These are phyloP conservation scores for Choiromyces venosus DNA, from an alignment of 495 filamentous ascomycete species.

Conservation along the genomic window DNA sequence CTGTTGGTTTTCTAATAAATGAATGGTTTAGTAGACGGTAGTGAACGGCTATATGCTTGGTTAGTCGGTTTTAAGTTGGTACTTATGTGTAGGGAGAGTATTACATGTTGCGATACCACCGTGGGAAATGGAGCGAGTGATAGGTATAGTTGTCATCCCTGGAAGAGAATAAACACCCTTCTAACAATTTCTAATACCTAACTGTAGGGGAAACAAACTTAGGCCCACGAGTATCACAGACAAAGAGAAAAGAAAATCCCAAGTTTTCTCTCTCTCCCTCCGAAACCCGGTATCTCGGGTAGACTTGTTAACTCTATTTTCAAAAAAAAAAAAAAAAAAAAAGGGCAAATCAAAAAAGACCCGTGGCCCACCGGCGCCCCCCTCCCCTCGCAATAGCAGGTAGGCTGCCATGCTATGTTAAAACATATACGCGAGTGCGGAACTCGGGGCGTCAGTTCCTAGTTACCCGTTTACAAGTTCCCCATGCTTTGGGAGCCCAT, in stretches of 20 bases:
- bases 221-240: not conserved
- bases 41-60: not conserved
- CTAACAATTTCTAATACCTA: not conserved
- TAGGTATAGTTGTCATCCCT: not conserved
- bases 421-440: too few species aligned
- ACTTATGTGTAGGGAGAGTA: not conserved
- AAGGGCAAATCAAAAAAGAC: too few species aligned
- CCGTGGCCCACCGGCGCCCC: too few species aligned
- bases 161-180: not conserved
- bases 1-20: not conserved
- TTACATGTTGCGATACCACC: not conserved
- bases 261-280: not conserved
- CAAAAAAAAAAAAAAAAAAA: too few species aligned
- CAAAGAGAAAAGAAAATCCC: not conserved
- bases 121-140: not conserved
- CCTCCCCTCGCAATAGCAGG: too few species aligned
- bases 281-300: not conserved
- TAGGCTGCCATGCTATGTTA: too few species aligned
- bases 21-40: not conserved
- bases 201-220: too few species aligned
- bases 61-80: not conserved
- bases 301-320: too few species aligned
- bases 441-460: too few species aligned
- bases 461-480: too few species aligned
- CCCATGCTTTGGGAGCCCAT: too few species aligned